Evolutionary conservation across 306 rosid genomes (phyloP), one percentile per base, ranked within the genome.

Genomic region (Gastrolobium villosum): DNA sequence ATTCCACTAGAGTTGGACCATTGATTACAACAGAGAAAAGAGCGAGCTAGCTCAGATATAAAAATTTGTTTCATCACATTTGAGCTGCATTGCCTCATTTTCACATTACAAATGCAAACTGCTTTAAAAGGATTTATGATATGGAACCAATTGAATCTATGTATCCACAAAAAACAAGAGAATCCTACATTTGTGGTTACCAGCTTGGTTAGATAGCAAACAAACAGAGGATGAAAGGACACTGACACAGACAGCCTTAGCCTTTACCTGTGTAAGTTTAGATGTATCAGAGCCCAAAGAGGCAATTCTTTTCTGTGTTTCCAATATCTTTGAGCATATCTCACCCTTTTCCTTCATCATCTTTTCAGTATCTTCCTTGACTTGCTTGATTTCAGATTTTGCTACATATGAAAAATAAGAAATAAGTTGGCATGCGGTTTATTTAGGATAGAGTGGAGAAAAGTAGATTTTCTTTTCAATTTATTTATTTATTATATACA

Each of bases 291-390:
- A 74, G 79, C 91, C 97, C 85, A 89, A 64, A 28, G 91, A 76
- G 68, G 85, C 78, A 57, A 72, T 77, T 79, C 70, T 88, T 61
- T 84, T 87, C 83, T 86, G 97, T 46, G 81, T 89, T 79, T 86
- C 95, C 82, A 95, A 74, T 59, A 91, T 89, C 86, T 82, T 84
- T 3, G 84, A 89, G 92, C 99, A 90, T 61, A 89, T 70, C 74
- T 90, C 91, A n/a, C 90, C 94, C 83, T 88, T 90, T 0, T 79
- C 81, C 50, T 56, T 79, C 76, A 43, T 46, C 90, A 91, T 89
- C 63, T 75, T 61, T 15, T 88, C 97, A 66, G 79, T 57, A 14
- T 90, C 98, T 67, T 82, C 89, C 49, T 76, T 82, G 68, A 87
- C 66, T 75, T 63, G 74, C 35, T 49, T 74, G 49, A 78, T 81